phyloP scores from a whole-genome alignment of 805 yeast genomes.

The Middelhovenomyces tepae region DNA sequence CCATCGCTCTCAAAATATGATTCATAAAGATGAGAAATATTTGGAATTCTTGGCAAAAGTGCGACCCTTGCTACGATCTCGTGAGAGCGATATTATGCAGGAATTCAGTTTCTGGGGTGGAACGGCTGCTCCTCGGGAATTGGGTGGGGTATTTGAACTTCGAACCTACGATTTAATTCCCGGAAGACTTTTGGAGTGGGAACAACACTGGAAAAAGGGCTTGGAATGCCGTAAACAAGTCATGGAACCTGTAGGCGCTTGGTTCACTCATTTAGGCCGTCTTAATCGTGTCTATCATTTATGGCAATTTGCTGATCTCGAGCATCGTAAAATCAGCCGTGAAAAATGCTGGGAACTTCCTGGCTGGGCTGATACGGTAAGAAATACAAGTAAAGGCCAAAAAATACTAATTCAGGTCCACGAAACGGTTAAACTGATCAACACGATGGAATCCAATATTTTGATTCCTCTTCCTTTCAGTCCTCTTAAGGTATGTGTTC shows the following conservation, averaged over 20 bases:
- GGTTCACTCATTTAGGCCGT: constrained; percentile 34
- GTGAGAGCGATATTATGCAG: constrained; percentile 30
- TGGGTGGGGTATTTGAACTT: constrained; percentile 36
- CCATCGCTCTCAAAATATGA: constrained; percentile 29
- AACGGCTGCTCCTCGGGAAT: constrained; percentile 32
- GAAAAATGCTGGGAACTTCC: constrained; percentile 37
- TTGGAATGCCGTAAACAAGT: constrained; percentile 36
- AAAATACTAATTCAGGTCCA: constrained; percentile 19
- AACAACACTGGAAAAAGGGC: constrained; percentile 33
- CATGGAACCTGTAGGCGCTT: constrained; percentile 40
- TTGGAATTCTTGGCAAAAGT: constrained; percentile 23
- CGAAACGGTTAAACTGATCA: constrained; percentile 33
- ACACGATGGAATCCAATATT: constrained; percentile 31
- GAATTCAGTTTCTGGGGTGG: constrained; percentile 40
- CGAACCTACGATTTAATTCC: constrained; percentile 32
- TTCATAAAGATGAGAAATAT: constrained; percentile 26
- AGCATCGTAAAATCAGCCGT: constrained; percentile 33
- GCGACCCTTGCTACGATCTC: constrained; percentile 27
- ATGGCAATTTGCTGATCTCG: constrained; percentile 38
- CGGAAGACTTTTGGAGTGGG: constrained; percentile 36
- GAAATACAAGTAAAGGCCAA: neutral
- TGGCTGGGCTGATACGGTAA: constrained; percentile 36
- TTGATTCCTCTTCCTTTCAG: constrained; percentile 33
- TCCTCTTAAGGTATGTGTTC: constrained; percentile 26
- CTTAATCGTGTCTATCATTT: constrained; percentile 35